Base-by-base conservation (phyloP, 169 alveolate genomes). In the Plasmodium falciparum region DNA sequence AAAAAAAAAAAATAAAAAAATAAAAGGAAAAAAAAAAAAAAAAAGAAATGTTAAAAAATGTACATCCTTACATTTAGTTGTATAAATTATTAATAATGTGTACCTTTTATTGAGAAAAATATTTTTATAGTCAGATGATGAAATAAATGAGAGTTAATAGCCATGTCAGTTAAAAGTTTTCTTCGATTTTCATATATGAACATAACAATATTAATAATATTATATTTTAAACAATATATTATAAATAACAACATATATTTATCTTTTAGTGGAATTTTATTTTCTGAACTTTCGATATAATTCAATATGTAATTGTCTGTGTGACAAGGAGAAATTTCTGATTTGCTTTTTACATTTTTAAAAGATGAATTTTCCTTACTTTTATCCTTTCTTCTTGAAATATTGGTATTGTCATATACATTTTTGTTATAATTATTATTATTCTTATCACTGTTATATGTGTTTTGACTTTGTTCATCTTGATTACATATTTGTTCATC, bases 161-260 rank as follows among this genome's bases (percentile, higher is more conserved):
- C 15, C 1, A 33, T n/a, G 0, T 78, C 52, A 0, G 78, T 63
- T 65, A 78, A 66, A 66, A 65, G 67, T 17, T 65, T 66, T n/a
- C 26, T 52, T 33, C 61, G 39, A 50, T 78, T 78, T 52, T 78
- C 89, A 58, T 66, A 61, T 26, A 78, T 78, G 26, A 26, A 78
- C 89, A 78, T 78, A 3, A 78, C 69, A 45, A 78, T 58, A 78
- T 78, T 78, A 65, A 78, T 49, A 13, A 78, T 17, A 24, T 78
- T 78, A 49, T 65, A 78, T 52, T 78, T 78, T 65, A 52, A n/a
- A 71, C 89, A 78, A 22, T 78, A 71, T 65, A 66, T 78, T 9
- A 78, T 67, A 66, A 78, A 78, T 59, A 78, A 52, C 3, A 78
- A 15, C 89, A 78, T 63, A 58, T 26, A 26, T 20, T 43, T 66